A percentile compares a stretch with the other conserved stretches of the same genome.
phyloP scores from a whole-genome alignment of 208 protist genomes.

The Porcisia hertigi region DNA sequence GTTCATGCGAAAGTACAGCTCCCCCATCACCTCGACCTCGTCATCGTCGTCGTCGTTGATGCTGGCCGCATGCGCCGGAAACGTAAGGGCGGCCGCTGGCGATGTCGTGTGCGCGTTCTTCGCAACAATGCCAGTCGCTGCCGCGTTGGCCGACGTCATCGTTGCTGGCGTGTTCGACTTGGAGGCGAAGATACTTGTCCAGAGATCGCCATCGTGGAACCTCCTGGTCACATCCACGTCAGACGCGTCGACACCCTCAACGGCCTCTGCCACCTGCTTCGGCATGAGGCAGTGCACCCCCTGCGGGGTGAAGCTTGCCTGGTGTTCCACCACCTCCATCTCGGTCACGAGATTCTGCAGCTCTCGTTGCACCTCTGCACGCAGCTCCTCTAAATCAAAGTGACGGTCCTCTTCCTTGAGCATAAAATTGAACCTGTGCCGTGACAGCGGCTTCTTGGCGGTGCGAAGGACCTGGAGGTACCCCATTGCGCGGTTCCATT shows the following conservation, averaged over 20 bases:
- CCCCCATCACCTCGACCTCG: conserved; percentile 81
- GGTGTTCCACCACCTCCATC: conserved; percentile 77
- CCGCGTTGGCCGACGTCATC: not conserved
- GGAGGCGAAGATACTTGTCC: conserved; percentile 21
- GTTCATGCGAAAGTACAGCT: conserved; percentile 79
- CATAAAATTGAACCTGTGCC: conserved; percentile 59
- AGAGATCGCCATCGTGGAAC: conserved; percentile 60
- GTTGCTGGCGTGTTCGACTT: conserved; percentile 25
- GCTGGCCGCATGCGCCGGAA: conserved; percentile 24
- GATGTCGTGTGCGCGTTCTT: not conserved
- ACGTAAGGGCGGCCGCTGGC: conserved; percentile 14
- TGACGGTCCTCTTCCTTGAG: conserved; percentile 75
- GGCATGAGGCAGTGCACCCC: conserved; percentile 57
- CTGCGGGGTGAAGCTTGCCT: conserved; percentile 78
- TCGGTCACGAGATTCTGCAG: conserved; percentile 73
- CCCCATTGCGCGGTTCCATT: conserved; percentile 60
- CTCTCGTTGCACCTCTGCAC: conserved; percentile 57
- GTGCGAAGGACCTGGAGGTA: conserved; percentile 80
- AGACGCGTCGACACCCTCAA: conserved; percentile 44
- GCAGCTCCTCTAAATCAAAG: conserved; percentile 70
- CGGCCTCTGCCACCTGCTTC: conserved; percentile 39
- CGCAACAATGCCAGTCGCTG: not conserved
- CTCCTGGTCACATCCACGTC: conserved; percentile 66
- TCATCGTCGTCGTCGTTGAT: conserved; percentile 78
- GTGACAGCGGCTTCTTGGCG: conserved; percentile 57